phyloP scores from a whole-genome alignment of 2,329 filamentous ascomycete genomes.

The Botrytis hyacinthi region DNA sequence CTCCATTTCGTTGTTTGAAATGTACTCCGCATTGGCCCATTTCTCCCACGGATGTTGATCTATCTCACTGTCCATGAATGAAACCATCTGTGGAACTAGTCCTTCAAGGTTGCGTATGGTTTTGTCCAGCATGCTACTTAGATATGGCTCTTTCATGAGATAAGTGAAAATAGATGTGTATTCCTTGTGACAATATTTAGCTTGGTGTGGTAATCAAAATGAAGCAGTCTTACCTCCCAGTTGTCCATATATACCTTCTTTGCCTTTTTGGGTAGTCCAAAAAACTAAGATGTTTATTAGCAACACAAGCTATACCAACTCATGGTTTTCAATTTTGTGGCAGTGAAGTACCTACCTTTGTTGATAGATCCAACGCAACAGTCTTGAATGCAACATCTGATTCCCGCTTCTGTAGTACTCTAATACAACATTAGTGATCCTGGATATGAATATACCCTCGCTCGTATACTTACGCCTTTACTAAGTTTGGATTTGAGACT shows the following conservation, averaged over 20 bases:
- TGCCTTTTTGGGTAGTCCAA: conserved; percentile 32
- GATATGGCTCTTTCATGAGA: conserved; percentile 48
- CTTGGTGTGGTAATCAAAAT: conserved; percentile 28
- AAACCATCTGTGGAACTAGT: conserved; percentile 55
- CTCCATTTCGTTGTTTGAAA: conserved; percentile 49
- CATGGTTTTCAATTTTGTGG: neutral
- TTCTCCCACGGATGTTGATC: conserved; percentile 64
- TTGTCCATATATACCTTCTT: conserved; percentile 29
- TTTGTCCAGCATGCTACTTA: conserved; percentile 43
- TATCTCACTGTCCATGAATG: conserved; percentile 56
- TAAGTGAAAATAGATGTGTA: conserved; percentile 28
- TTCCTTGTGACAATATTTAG: conserved; percentile 20
- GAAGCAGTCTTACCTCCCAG: conserved; percentile 38
- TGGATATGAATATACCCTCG: neutral
- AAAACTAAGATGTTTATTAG: conserved; percentile 29
- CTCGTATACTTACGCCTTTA: conserved; percentile 26
- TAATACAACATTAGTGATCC: conserved; percentile 23
- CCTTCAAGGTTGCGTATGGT: conserved; percentile 44
- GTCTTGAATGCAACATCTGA: conserved; percentile 27
- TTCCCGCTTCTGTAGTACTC: conserved; percentile 32
- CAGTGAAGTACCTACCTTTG: conserved; percentile 25
- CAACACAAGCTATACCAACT: neutral
- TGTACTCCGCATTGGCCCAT: conserved; percentile 44
- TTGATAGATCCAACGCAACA: conserved; percentile 27
- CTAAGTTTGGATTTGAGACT: conserved; percentile 33